phyloP scores from a whole-genome alignment of 2,329 filamentous ascomycete species.

The Penicillium italicum region DNA sequence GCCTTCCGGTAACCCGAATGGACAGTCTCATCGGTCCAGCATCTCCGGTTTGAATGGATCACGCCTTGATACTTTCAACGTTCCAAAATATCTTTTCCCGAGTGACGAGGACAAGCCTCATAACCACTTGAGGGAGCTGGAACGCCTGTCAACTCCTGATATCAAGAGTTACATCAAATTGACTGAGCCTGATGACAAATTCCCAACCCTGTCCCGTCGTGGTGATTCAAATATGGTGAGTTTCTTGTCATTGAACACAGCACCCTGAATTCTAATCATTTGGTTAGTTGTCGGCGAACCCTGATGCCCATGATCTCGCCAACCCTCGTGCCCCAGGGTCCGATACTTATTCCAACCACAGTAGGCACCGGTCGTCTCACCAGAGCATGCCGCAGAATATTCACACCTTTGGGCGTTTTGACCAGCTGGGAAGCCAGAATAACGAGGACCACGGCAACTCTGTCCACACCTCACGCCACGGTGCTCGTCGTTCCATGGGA shows the following conservation, averaged over 20 bases:
- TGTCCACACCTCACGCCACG: constrained; percentile 35
- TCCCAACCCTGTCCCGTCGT: constrained; percentile 62
- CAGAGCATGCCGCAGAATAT: constrained; percentile 58
- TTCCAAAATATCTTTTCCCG: constrained; percentile 79
- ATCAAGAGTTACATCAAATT: constrained; percentile 68
- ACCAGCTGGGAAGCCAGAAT: constrained; percentile 32
- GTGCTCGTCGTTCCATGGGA: constrained; percentile 46
- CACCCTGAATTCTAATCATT: constrained; percentile 37
- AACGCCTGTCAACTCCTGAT: constrained; percentile 58
- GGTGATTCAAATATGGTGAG: constrained; percentile 56
- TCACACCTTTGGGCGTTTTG: constrained; percentile 41
- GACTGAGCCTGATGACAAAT: constrained; percentile 74
- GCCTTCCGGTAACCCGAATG: constrained; percentile 61
- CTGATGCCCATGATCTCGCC: constrained; percentile 75
- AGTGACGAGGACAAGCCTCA: constrained; percentile 65
- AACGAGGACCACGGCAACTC: constrained; percentile 26
- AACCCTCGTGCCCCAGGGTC: constrained; percentile 64
- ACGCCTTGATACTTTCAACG: constrained; percentile 79
- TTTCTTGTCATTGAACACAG: constrained; percentile 8
- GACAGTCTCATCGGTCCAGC: constrained; percentile 29
- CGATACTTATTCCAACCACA: constrained; percentile 63
- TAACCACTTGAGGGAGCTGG: constrained; percentile 42
- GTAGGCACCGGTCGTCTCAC: constrained; percentile 64
- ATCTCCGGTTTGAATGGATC: constrained; percentile 28
- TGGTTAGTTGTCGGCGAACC: constrained; percentile 71